phyloP scores from a whole-genome alignment of 225 moss, liverwort and hornwort species.

The Pleurozium schreberi region DNA sequence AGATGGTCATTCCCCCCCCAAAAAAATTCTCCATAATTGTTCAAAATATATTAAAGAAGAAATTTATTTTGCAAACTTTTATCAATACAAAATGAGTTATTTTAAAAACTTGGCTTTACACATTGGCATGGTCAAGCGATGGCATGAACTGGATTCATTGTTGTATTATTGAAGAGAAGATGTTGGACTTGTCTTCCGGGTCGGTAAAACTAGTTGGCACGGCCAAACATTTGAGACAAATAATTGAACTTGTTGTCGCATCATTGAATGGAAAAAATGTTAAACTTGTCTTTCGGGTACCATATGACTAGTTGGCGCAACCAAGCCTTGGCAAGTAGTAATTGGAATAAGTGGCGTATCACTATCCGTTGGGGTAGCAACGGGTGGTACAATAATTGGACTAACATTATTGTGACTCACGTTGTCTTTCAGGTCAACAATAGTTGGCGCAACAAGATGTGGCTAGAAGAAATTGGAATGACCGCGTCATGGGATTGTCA shows the following conservation, averaged over 20 bases:
- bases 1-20: no score
- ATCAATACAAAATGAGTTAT: no score
- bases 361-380: background rate
- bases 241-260: background rate
- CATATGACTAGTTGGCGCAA: background rate
- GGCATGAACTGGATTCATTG: background rate
- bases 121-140: background rate
- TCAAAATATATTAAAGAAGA: no score
- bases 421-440: background rate
- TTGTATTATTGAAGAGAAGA: background rate
- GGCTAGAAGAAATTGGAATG: background rate
- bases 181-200: background rate
- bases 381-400: background rate
- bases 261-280: no score
- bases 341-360: rapidly evolving
- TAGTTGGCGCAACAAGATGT: no score
- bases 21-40: no score
- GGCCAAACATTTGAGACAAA: background rate
- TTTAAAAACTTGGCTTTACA: no score
- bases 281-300: no score
- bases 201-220: background rate
- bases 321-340: background rate
- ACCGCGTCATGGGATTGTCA: rapidly evolving
- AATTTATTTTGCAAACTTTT: no score
- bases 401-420: no score